phyloP scores from a whole-genome alignment of 1,284 basidiomycete genomes.

The Ustilago crameri region DNA sequence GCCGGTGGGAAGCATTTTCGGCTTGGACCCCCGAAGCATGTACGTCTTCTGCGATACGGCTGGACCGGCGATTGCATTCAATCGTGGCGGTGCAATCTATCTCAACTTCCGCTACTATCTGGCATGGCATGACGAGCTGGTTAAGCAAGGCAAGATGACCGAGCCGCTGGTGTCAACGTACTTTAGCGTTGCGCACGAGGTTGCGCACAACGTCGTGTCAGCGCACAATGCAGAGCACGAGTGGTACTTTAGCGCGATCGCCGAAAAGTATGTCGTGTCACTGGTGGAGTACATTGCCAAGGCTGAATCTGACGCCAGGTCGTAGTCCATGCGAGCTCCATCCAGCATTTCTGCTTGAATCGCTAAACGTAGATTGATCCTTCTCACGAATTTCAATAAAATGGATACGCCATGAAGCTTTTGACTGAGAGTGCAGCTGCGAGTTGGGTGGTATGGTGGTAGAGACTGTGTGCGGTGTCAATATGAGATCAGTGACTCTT shows the following conservation, averaged over 20 bases:
- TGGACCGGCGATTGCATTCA: constrained; percentile 91
- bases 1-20: constrained; percentile 68
- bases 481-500: too few species aligned
- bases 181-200: constrained; percentile 90
- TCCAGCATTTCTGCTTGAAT: neutral
- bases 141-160: constrained; percentile 73
- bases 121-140: constrained; percentile 84
- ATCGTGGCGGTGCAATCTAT: constrained; percentile 87
- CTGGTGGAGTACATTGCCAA: constrained; percentile 61
- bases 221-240: constrained; percentile 78
- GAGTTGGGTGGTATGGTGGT: too few species aligned
- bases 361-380: neutral
- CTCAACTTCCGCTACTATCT: constrained; percentile 85
- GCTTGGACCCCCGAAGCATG: constrained; percentile 74
- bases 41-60: constrained; percentile 86
- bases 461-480: too few species aligned
- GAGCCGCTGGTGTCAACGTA: constrained; percentile 86
- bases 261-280: constrained; percentile 74
- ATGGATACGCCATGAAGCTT: too few species aligned
- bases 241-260: constrained; percentile 91
- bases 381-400: too few species aligned
- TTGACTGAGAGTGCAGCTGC: too few species aligned
- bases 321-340: too few species aligned
- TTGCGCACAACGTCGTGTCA: constrained; percentile 79
- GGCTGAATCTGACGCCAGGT: constrained; percentile 13